phyloP scores from a whole-genome alignment of 306 rosid genomes.

The Ammopiptanthus mongolicus region DNA sequence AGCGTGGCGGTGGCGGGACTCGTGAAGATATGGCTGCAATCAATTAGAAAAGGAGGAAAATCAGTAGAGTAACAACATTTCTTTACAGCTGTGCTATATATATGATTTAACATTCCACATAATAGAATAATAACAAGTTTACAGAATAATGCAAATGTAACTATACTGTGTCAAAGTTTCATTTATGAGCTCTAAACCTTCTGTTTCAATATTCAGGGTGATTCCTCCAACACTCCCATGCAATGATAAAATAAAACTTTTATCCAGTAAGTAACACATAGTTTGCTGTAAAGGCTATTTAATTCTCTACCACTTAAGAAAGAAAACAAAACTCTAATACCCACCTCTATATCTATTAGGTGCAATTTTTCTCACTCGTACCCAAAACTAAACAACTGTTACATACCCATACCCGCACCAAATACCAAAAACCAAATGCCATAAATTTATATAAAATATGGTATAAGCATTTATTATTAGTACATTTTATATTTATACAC shows the following conservation, averaged over 20 bases:
- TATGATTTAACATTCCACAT: not conserved
- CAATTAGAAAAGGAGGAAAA: not conserved
- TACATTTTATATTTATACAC: no score
- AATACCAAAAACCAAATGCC: no score
- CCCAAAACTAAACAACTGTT: no score
- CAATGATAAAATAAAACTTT: not conserved
- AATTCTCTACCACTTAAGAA: not conserved
- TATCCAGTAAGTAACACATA: not conserved
- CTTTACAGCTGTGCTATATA: not conserved
- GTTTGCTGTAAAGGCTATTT: not conserved
- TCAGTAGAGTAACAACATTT: not conserved
- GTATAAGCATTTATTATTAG: no score
- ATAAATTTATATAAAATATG: no score
- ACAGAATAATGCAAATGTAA: not conserved
- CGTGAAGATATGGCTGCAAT: constrained; percentile 91
- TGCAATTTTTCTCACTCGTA: no score
- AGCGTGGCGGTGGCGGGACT: constrained; percentile 87
- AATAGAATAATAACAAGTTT: not conserved
- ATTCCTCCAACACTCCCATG: not conserved
- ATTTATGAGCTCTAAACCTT: not conserved
- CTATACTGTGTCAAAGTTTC: not conserved
- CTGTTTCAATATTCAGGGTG: not conserved
- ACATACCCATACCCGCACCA: no score
- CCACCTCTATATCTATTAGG: no score
- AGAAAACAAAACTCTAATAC: no score